phyloP scores from a whole-genome alignment of 306 rosid genomes.

The Herpetospermum pedunculosum region DNA sequence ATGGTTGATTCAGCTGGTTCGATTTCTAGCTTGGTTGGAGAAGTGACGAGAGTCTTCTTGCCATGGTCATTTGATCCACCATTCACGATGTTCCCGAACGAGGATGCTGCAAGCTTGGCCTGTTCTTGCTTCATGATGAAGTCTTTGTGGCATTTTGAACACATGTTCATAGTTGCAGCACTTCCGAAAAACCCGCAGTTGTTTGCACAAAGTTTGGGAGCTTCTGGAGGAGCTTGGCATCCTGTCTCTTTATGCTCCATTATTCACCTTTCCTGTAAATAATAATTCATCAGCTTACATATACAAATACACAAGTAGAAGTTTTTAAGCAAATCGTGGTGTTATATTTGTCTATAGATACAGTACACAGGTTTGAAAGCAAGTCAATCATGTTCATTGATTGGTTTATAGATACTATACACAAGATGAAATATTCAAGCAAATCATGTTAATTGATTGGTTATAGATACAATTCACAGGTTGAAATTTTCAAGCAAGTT shows the following conservation, averaged over 20 bases:
- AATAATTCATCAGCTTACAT: not conserved
- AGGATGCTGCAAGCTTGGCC: conserved; percentile 26
- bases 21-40: conserved; percentile 4
- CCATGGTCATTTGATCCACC: conserved; percentile 11
- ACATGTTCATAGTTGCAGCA: conserved; percentile 38
- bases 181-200: conserved; percentile 39
- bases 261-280: conserved; percentile 15
- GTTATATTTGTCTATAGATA: not conserved
- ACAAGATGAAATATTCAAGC: not conserved
- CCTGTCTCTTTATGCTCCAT: conserved; percentile 41
- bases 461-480: too few relatives aligned
- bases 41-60: conserved; percentile 3
- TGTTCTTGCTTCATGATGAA: conserved; percentile 28
- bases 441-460: not conserved
- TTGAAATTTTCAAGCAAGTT: not conserved
- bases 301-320: not conserved
- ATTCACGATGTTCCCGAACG: conserved; percentile 23
- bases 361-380: not conserved
- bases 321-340: not conserved
- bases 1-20: not conserved
- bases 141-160: conserved; percentile 44
- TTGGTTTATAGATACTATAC: not conserved
- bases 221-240: conserved; percentile 36
- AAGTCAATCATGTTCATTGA: not conserved
- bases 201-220: conserved; percentile 39